These are phyloP conservation scores for Sistotremastrum suecicum DNA, from an alignment of 768 basidiomycete genomes.

Conservation along the genomic window DNA sequence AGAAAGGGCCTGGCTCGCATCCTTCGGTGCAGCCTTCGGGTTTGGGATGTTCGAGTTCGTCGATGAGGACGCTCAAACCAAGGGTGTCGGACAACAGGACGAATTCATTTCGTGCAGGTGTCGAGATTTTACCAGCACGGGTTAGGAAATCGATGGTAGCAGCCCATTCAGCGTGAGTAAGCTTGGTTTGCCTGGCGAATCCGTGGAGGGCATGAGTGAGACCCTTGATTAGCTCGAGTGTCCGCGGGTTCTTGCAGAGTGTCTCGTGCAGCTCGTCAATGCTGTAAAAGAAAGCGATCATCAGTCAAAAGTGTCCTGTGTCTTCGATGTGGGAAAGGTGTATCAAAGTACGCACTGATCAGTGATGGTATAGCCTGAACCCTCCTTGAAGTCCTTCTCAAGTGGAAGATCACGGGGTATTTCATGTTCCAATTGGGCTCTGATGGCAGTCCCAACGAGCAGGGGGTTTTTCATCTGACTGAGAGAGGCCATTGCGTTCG, in stretches of 20 bases:
- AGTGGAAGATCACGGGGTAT: conserved; percentile 20
- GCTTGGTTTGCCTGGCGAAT: conserved; percentile 22
- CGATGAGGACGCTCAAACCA: conserved; percentile 23
- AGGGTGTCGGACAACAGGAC: conserved; percentile 26
- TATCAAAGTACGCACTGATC: conserved; percentile 10
- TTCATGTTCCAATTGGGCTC: conserved; percentile 20
- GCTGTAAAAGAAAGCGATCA: not conserved
- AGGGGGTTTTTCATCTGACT: conserved; percentile 20
- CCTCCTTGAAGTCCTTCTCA: conserved; percentile 20
- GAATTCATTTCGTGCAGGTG: conserved; percentile 23
- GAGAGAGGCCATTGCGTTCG: conserved; percentile 15
- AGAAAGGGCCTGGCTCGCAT: conserved; percentile 23
- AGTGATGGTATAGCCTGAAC: conserved; percentile 20
- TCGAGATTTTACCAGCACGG: conserved; percentile 24
- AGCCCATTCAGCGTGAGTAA: conserved; percentile 26
- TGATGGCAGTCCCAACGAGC: conserved; percentile 19
- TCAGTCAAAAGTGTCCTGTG: not conserved
- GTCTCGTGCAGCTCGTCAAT: conserved; percentile 17
- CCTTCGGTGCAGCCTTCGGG: conserved; percentile 19
- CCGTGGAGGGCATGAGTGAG: conserved; percentile 22
- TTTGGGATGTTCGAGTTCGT: conserved; percentile 22
- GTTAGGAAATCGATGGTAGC: conserved; percentile 23
- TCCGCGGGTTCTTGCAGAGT: conserved; percentile 17
- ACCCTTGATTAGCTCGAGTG: conserved; percentile 16
- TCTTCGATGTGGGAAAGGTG: not conserved